Conservation (phyloP, 768 basidiomycete species). For the Lentinus tigrinus region DNA sequence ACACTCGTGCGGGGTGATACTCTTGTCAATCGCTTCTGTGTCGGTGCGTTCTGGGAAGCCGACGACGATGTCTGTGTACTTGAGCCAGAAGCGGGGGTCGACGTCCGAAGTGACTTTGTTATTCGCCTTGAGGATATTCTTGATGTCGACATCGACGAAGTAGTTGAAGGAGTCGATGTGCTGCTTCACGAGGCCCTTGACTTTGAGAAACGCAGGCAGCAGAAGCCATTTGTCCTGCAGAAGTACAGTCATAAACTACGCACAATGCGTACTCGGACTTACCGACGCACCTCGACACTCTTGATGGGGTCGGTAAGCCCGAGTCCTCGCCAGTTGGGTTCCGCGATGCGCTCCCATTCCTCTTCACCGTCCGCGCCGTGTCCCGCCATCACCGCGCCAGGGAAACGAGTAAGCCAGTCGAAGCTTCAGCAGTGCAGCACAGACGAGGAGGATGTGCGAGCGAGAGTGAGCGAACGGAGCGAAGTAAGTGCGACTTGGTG, state of each 20-base stretch:
- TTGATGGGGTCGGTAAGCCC: conserved; percentile 89
- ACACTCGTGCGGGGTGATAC: conserved; percentile 95
- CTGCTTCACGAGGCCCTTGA: conserved; percentile 98
- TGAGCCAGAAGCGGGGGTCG: conserved; percentile 94
- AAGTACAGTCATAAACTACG: not conserved
- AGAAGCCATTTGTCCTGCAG: conserved; percentile 96
- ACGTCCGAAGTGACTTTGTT: conserved; percentile 95
- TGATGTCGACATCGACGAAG: conserved; percentile 96
- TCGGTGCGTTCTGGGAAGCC: conserved; percentile 91
- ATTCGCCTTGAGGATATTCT: conserved; percentile 93
- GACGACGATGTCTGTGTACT: conserved; percentile 93
- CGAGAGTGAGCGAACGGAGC: too few species aligned
- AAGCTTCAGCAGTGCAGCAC: too few species aligned
- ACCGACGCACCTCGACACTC: conserved; percentile 73
- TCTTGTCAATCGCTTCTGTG: conserved; percentile 70
- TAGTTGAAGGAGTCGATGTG: conserved; percentile 99
- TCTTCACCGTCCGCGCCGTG: conserved; percentile 33
- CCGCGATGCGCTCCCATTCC: conserved; percentile 60
- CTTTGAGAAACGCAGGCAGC: conserved; percentile 92
- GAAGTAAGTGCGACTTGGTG: too few species aligned
- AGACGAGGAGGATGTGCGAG: too few species aligned
- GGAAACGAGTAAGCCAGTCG: too few species aligned
- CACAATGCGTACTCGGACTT: not conserved
- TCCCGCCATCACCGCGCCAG: conserved; percentile 1
- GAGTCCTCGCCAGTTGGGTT: conserved; percentile 69